Evolutionary conservation across 1,139 yeast genomes (phyloP), one percentile per base, ranked within the genome.

Genomic region (Pichia kudriavzevii): DNA sequence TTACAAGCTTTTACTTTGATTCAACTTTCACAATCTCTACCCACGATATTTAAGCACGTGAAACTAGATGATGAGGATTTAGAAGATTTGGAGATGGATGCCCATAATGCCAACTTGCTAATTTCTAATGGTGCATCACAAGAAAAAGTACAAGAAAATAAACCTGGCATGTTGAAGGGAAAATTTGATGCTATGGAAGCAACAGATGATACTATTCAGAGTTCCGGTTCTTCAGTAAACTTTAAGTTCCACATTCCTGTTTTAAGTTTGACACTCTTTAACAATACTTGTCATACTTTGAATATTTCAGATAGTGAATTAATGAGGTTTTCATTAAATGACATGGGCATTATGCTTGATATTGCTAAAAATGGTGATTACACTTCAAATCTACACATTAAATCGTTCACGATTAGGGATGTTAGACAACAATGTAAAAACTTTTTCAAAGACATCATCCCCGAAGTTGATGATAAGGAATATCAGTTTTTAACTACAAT

Each of bases 401-500:
- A 75, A 26, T 77, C 95, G 0, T 81, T 93, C 51, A 74, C 79
- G 2, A 84, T 88, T 1, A 72, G 72, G 39, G 98, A 91, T 58
- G 72, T 76, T 4, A 67, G 98, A 46, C 53, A 60, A 22, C 61
- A 62, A 9, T 72, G 71, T 20, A 73, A 69, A 13, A 88, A 83
- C 58, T 73, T 73, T 49, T 91, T 84, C 56, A 69, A 79, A 0
- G 81, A 87, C 43, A 75, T 91, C 23, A 79, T 93, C 30, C 97
- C 97, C 1, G 72, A 75, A 18, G 69, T 72, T 3, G 60, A 66
- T 4, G 73, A 75, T 27, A 75, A 72, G 2, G 75, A 74, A 22
- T 67, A 82, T 49, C 98, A 91, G 53, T 80, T 93, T 46, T 64
- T 72, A 60, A 75, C 83, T 3, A 66, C 69, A 19, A 50, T 70